Evolutionary conservation across 2,329 filamentous ascomycete species (phyloP).

Genomic region (Pyrenophora seminiperda): DNA sequence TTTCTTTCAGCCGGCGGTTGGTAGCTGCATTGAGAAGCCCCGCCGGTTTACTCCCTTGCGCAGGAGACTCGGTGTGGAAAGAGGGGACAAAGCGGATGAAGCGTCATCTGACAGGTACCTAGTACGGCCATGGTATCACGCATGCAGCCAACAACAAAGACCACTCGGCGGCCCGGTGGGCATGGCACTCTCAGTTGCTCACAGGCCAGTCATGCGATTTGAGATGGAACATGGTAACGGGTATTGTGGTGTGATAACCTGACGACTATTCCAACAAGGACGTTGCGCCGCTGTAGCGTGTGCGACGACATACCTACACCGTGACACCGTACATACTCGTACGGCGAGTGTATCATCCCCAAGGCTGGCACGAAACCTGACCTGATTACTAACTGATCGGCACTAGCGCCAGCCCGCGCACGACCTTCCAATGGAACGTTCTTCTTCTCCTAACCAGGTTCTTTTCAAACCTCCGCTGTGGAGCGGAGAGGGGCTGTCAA

Average conservation of each 20-base stretch:
- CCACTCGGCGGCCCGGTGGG: slow-evolving; percentile 4
- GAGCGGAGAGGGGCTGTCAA: neutral
- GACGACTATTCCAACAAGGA: neutral
- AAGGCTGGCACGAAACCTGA: no score
- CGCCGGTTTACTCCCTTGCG: no score
- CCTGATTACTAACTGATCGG: neutral
- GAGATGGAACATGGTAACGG: no score
- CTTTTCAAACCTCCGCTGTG: slow-evolving; percentile 2
- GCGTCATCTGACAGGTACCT: slow-evolving; percentile 18
- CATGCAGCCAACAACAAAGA: slow-evolving; percentile 8
- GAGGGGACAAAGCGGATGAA: slow-evolving; percentile 8
- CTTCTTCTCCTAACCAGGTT: neutral
- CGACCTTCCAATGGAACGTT: neutral
- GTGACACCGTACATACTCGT: no score
- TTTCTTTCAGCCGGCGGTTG: neutral
- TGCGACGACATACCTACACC: neutral
- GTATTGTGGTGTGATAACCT: neutral
- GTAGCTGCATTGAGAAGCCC: slow-evolving; percentile 2
- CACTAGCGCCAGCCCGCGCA: neutral
- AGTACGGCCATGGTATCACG: slow-evolving; percentile 1
- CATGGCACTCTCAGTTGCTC: slow-evolving; percentile 1
- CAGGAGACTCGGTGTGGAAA: neutral
- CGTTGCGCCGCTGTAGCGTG: no score
- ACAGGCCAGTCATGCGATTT: slow-evolving; percentile 6
- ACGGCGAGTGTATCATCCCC: no score